Conservation (phyloP, 495 filamentous ascomycete species). For the Paragyromitra xinjiangensis region DNA sequence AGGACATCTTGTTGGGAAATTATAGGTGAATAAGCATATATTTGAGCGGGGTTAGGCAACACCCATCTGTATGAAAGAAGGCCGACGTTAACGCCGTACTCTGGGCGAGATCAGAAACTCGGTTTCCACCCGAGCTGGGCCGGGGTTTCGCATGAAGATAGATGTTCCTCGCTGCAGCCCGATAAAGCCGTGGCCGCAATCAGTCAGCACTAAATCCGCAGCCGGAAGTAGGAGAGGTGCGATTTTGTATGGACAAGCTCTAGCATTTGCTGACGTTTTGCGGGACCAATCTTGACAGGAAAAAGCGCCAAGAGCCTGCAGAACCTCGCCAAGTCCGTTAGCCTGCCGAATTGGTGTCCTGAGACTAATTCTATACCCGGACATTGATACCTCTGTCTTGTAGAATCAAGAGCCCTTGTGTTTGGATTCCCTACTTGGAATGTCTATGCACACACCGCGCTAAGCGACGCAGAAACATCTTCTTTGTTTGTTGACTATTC, state of each 20-base stretch:
- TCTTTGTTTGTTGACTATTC: constrained; percentile 16
- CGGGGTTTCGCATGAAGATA: neutral
- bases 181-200: neutral
- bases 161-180: neutral
- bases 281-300: neutral
- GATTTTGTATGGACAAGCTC: neutral
- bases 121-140: neutral
- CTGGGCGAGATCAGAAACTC: neutral
- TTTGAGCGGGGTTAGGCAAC: neutral
- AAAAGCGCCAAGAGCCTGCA: neutral
- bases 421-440: constrained; percentile 13
- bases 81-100: neutral
- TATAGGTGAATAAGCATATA: neutral
- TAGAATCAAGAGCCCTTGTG: neutral
- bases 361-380: neutral
- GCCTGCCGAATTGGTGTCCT: neutral
- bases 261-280: neutral
- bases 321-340: neutral
- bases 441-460: constrained; percentile 21
- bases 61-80: neutral
- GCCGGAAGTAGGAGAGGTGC: neutral
- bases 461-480: neutral
- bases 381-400: neutral
- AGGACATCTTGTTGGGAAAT: neutral
- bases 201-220: neutral